A percentile compares a stretch with the other conserved stretches of the same genome.
These are phyloP conservation scores for Dictyostelium citrinum DNA, from an alignment of 78 protist species.

Conservation along the genomic window DNA sequence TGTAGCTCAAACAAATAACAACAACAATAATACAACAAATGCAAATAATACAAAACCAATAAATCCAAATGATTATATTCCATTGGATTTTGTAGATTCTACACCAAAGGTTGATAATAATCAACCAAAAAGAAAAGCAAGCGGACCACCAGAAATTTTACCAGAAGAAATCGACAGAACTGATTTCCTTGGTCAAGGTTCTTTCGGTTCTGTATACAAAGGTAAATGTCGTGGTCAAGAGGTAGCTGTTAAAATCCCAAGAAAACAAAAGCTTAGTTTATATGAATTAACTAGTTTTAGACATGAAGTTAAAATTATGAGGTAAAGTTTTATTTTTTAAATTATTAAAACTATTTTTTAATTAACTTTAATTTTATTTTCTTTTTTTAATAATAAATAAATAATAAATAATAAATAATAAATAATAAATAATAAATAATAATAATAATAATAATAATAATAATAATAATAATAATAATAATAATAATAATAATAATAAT, in stretches of 20 bases:
- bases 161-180: constrained; percentile 74
- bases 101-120: constrained; percentile 46
- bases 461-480: too few species aligned
- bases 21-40: not conserved
- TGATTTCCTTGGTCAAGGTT: constrained; percentile 81
- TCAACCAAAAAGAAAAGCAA: constrained; percentile 70
- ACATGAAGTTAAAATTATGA: constrained; percentile 80
- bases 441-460: too few species aligned
- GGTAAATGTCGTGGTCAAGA: constrained; percentile 83
- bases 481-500: too few species aligned
- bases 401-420: too few species aligned
- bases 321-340: too few species aligned
- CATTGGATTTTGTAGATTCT: constrained; percentile 46
- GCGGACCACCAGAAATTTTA: constrained; percentile 81
- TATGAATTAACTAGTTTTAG: constrained; percentile 72
- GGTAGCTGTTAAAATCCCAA: constrained; percentile 83
- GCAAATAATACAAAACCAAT: not conserved
- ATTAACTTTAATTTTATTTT: not conserved
- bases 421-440: too few species aligned
- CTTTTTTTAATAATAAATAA: not conserved
- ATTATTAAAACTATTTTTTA: not conserved
- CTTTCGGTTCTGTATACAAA: constrained; percentile 82
- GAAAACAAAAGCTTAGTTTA: constrained; percentile 65
- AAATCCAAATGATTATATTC: constrained; percentile 34
- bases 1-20: not conserved